phyloP scores from a whole-genome alignment of 148 eudicot species.

The Euryodendron excelsum region DNA sequence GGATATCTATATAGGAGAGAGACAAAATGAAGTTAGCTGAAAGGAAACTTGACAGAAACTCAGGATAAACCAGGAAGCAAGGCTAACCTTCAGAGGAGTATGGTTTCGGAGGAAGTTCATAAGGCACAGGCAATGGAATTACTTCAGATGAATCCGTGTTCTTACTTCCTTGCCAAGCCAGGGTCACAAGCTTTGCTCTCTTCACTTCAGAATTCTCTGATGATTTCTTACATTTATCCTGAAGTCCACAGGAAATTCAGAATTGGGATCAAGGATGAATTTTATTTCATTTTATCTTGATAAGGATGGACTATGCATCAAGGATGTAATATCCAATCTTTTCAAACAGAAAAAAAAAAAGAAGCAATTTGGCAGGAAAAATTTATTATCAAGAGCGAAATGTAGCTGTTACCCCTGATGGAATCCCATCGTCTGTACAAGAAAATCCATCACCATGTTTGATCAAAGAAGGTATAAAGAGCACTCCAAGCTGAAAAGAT shows the following conservation, averaged over 20 bases:
- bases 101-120: slow-evolving; percentile 81
- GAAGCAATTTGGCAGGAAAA: not conserved
- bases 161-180: slow-evolving; percentile 49
- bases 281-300: too few species aligned
- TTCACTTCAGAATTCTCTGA: slow-evolving; percentile 24
- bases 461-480: slow-evolving; percentile 57
- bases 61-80: not conserved
- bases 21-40: not conserved
- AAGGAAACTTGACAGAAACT: not conserved
- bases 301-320: too few species aligned
- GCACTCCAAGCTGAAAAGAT: slow-evolving; percentile 74
- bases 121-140: slow-evolving; percentile 73
- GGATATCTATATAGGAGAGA: slow-evolving; percentile 54
- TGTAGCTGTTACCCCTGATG: slow-evolving; percentile 36
- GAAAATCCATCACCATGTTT: slow-evolving; percentile 54
- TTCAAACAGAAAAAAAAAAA: not conserved
- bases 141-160: slow-evolving; percentile 44
- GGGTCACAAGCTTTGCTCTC: slow-evolving; percentile 64
- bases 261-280: slow-evolving; percentile 1
- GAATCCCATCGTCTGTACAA: slow-evolving; percentile 52
- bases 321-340: not conserved
- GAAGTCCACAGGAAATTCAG: slow-evolving; percentile 11
- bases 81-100: slow-evolving; percentile 68
- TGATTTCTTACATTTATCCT: slow-evolving; percentile 34
- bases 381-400: not conserved